A percentile compares a stretch with the other conserved stretches of the same genome.
Conservation (phyloP, 164 flowering plant genomes). For the Saururus chinensis region DNA sequence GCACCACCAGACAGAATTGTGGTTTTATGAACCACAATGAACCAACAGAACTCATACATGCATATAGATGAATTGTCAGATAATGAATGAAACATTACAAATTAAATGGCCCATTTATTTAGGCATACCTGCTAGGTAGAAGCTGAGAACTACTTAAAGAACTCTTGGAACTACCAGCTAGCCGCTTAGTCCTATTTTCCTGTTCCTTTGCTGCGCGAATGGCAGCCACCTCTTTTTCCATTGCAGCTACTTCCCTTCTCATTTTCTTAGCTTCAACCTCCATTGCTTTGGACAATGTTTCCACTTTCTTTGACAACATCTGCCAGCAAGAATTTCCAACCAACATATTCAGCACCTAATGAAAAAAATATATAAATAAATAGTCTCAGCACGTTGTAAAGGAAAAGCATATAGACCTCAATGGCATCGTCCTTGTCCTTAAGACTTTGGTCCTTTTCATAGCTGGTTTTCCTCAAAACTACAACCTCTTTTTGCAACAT, state of each 20-base stretch:
- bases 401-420: constrained; percentile 28
- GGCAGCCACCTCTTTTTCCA: constrained; percentile 70
- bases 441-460: constrained; percentile 56
- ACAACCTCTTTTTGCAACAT: constrained; percentile 63
- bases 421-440: constrained; percentile 71
- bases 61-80: too few relatives aligned
- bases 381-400: not conserved
- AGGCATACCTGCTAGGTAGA: constrained; percentile 27
- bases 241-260: constrained; percentile 58
- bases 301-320: constrained; percentile 72
- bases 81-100: too few relatives aligned
- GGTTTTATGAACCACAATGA: too few relatives aligned
- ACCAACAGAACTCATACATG: too few relatives aligned
- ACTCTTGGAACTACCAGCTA: constrained; percentile 28
- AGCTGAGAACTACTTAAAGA: constrained; percentile 28
- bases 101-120: too few relatives aligned
- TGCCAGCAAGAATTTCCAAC: constrained; percentile 12
- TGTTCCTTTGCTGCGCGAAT: constrained; percentile 41
- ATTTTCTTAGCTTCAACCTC: constrained; percentile 68
- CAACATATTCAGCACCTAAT: not conserved
- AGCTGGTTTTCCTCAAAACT: constrained; percentile 44
- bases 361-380: not conserved
- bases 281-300: constrained; percentile 63
- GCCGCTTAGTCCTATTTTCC: constrained; percentile 25
- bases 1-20: too few relatives aligned